Evolutionary conservation across 2,329 filamentous ascomycete species (phyloP), one percentile per base, ranked within the genome.

Genomic region (Septoria linicola): DNA sequence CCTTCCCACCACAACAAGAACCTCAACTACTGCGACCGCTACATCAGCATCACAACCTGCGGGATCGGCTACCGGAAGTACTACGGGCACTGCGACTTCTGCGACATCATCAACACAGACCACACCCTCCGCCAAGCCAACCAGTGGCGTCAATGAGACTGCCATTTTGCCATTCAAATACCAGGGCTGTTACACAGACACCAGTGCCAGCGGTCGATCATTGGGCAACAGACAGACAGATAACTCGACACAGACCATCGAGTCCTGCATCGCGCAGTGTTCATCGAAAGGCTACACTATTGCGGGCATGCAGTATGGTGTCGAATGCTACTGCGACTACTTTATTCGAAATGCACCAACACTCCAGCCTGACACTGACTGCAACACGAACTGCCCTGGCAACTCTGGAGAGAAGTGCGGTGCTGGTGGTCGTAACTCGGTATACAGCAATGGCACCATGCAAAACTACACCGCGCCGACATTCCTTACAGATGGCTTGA

Each of bases 321-420:
- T 49, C 13, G 57, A 69, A 43, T 70, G 68, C 54, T 70, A 58
- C 57, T 70, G 68, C 48, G 67, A 65, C 13, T 62, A 66, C 43
- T 49, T 49, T 5, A 34, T 70, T 5, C 59, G 53, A 35, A 60
- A 58, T 16, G 60, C 57, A 17, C 55, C 67, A 50, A 46, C 54
- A 46, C 8, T 48, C 47, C 16, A 59, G 41, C 46, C 50, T 8
- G 54, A 62, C 30, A 39, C 46, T 7, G 53, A 66, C 6, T 69
- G 67, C 53, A 63, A 57, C 27, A 67, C 65, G 62, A 41, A 52
- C 4, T 69, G 67, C 41, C 43, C 48, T 8, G 66, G 64, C 10
- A 64, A 63, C 30, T 21, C 32, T 5, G 57, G 48, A n/a, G 57
- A 68, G 47, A 59, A 57, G 34, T 68, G 66, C 31, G 66, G 66